A percentile compares a stretch with the other conserved stretches of the same genome.
phyloP scores from a whole-genome alignment of 2,329 filamentous ascomycete genomes.

The Parafenestella ontariensis region DNA sequence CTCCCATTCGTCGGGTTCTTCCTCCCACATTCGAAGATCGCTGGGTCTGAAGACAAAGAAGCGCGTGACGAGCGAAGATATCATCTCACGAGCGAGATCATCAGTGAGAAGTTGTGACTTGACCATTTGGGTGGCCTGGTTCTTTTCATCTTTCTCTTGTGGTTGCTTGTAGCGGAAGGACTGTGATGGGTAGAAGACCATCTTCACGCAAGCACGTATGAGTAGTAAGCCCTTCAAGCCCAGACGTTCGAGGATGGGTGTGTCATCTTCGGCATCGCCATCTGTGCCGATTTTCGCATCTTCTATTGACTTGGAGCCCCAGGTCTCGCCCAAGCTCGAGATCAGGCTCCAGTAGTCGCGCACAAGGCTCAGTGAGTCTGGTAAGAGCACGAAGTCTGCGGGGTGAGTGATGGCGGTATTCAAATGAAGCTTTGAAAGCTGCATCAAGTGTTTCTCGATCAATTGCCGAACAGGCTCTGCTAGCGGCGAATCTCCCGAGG shows the following conservation, averaged over 20 bases:
- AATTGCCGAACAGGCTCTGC: slow-evolving; percentile 61
- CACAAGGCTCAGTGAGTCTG: slow-evolving; percentile 78
- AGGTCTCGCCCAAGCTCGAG: slow-evolving; percentile 76
- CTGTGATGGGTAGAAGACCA: slow-evolving; percentile 80
- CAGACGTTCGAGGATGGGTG: slow-evolving; percentile 75
- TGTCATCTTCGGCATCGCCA: slow-evolving; percentile 56
- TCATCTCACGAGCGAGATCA: slow-evolving; percentile 79
- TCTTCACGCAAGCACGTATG: slow-evolving; percentile 81
- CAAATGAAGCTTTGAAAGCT: slow-evolving; percentile 90
- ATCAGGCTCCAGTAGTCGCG: slow-evolving; percentile 87
- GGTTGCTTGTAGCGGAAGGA: slow-evolving; percentile 83
- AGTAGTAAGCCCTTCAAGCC: slow-evolving; percentile 84
- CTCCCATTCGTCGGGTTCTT: slow-evolving; percentile 96
- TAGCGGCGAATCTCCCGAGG: slow-evolving; percentile 63
- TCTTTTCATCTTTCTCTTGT: slow-evolving; percentile 78
- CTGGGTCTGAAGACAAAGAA: slow-evolving; percentile 86
- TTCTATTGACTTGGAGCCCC: slow-evolving; percentile 60
- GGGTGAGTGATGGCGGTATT: slow-evolving; percentile 83
- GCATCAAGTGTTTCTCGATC: slow-evolving; percentile 85
- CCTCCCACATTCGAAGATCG: slow-evolving; percentile 90
- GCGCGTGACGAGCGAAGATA: slow-evolving; percentile 82
- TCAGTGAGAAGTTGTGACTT: slow-evolving; percentile 77
- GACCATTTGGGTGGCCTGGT: slow-evolving; percentile 71
- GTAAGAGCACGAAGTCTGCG: slow-evolving; percentile 81
- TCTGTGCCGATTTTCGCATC: slow-evolving; percentile 54